phyloP scores from a whole-genome alignment of 108 stramenopile species.

The Parietichytrium sp. region DNA sequence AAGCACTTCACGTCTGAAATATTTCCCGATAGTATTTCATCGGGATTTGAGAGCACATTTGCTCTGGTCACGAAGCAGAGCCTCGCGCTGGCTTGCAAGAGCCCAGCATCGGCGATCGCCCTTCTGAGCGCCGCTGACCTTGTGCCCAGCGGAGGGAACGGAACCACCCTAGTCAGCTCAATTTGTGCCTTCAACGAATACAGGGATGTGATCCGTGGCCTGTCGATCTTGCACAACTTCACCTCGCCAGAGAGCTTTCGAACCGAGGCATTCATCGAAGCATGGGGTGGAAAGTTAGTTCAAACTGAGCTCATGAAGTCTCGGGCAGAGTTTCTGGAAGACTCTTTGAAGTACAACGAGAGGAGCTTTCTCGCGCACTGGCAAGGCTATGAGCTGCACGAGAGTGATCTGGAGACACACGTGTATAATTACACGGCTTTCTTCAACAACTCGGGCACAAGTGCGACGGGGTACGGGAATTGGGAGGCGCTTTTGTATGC shows the following conservation, averaged over 20 bases:
- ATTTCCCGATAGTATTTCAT: no score
- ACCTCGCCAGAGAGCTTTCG: not conserved
- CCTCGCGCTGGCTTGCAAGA: no score
- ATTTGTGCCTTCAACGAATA: not conserved
- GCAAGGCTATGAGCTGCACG: slow-evolving; percentile 9
- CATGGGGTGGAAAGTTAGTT: slow-evolving; percentile 4
- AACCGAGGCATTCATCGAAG: not conserved
- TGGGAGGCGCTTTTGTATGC: not conserved
- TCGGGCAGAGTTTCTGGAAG: not conserved
- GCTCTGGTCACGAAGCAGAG: no score
- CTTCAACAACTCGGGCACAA: slow-evolving; percentile 26
- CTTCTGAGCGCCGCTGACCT: not conserved
- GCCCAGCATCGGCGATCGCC: no score
- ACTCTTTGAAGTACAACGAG: not conserved
- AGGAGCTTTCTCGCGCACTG: slow-evolving; percentile 2
- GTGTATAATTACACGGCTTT: not conserved
- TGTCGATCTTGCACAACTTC: not conserved
- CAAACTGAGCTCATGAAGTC: not conserved
- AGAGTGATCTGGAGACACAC: not conserved
- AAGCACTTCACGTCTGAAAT: no score
- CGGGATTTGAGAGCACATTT: no score
- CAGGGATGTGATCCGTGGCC: not conserved
- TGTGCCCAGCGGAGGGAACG: not conserved
- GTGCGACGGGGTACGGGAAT: not conserved
- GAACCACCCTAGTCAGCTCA: not conserved